phyloP scores from a whole-genome alignment of 2,329 filamentous ascomycete species.

The Aspergillus oerlinghausenensis region DNA sequence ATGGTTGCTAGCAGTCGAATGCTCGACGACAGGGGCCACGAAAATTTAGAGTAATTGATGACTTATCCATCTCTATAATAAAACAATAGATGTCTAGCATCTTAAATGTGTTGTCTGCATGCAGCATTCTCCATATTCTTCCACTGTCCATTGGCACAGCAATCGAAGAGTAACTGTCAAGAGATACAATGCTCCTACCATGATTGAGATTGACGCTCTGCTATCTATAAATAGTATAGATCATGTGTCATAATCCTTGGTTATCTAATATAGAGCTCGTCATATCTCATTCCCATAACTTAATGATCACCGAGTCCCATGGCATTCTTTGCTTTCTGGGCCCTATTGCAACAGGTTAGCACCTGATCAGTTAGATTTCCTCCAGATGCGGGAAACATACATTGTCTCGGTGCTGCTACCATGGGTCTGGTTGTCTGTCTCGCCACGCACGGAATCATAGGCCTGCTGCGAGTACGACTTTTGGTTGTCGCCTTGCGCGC shows the following conservation, averaged over 20 bases:
- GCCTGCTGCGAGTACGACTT: conserved; percentile 53
- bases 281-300: background rate
- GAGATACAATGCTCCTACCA: no score
- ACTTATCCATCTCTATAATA: no score
- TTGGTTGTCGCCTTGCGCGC: conserved; percentile 47
- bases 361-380: conserved; percentile 6
- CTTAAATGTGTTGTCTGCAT: no score
- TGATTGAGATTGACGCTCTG: no score
- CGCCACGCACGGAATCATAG: conserved; percentile 31
- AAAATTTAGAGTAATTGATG: no score
- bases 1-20: no score
- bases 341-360: conserved; percentile 18
- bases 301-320: conserved; percentile 35
- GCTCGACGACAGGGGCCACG: no score
- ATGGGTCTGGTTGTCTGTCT: conserved; percentile 42
- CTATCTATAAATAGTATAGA: no score
- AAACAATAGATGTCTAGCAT: no score
- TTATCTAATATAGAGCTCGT: background rate
- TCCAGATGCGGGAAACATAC: conserved; percentile 26
- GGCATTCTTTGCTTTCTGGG: conserved; percentile 42
- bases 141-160: background rate
- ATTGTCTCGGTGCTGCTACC: conserved; percentile 39
- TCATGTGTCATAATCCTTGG: background rate
- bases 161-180: background rate
- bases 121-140: no score